These are phyloP conservation scores for Quercus parvula DNA, from an alignment of 306 rosid species.

Conservation along the genomic window DNA sequence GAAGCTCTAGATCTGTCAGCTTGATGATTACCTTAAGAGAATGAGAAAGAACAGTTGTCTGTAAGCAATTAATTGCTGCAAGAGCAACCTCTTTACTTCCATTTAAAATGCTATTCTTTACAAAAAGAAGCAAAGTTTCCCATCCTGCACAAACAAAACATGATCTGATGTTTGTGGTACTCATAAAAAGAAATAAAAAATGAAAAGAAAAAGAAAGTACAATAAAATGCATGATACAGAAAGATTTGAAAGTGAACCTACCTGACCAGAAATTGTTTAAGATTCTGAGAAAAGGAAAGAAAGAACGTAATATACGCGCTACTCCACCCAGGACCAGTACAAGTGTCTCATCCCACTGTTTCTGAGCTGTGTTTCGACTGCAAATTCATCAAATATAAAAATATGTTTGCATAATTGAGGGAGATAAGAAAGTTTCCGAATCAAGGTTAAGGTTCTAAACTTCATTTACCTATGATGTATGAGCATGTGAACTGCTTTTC, in stretches of 20 bases:
- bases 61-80: conserved; percentile 90
- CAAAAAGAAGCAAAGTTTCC: conserved; percentile 86
- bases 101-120: conserved; percentile 69
- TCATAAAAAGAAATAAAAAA: conserved; percentile 14
- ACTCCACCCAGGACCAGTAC: conserved; percentile 91
- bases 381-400: conserved; percentile 34
- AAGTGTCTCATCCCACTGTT: conserved; percentile 98
- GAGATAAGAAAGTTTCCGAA: conserved; percentile 11
- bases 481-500: conserved; percentile 98
- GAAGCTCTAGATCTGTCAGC: conserved; percentile 3
- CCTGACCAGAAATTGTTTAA: conserved; percentile 87
- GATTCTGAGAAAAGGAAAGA: conserved; percentile 82
- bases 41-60: conserved; percentile 81
- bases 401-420: neutral
- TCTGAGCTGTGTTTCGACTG: conserved; percentile 99
- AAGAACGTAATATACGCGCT: conserved; percentile 82
- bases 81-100: conserved; percentile 97
- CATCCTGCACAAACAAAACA: conserved; percentile 62
- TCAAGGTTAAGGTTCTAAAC: conserved; percentile 10
- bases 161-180: conserved; percentile 8
- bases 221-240: conserved; percentile 12
- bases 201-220: conserved; percentile 4
- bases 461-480: conserved; percentile 86
- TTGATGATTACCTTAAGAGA: conserved; percentile 66
- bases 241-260: conserved; percentile 36